Evolutionary conservation across 768 basidiomycete species (phyloP), one percentile per base, ranked within the genome.

Genomic region (Rhodosporidiobolus sp.): DNA sequence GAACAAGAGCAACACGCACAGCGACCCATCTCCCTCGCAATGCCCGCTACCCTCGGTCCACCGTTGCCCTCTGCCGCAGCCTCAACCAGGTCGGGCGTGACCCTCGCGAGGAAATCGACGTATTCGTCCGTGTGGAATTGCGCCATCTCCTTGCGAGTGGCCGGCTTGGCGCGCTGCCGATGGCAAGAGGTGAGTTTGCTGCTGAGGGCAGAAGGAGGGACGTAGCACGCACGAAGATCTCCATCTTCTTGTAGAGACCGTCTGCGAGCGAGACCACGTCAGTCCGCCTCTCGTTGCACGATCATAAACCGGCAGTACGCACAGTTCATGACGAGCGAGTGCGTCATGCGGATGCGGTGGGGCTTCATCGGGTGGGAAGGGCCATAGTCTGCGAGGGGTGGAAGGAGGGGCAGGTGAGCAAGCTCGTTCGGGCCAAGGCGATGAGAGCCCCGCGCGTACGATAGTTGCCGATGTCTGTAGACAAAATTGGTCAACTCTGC

Each of bases 61-160:
- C 71, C 68, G n/a, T 49, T 70, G 1, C 73, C 69, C 46, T 72
- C 72, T 0, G 70, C 67, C 34, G 73, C 70, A 14, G 65, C 64
- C 52, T 77, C 73, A 46, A 74, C 72, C 35, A 72, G 46, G 81
- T 88, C 90, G 0, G 96, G 95, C 1, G 90, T 92, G 77, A 98
- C 95, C 38, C 58, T 26, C 43, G 58, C 38, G 24, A 59, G 58
- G 82, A 99, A 98, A 77, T 98, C 96, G 69, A 98, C 91, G 81
- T 98, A 99, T 84, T 98, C 96, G 81, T 99, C 95, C 8, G 95
- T 94, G 81, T 98, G 95, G 80, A 98, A 99, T 79, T 99, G 83
- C 28, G 96, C 95, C 96, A 99, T 98, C 82, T 99, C 96, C 71
- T 96, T 90, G 83, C 96, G 96, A 5, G 96, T 99, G 14, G 96